Percentiles rank a stretch among this genome's conserved stretches.
Conservation (phyloP, 1,284 basidiomycete species). For the Rhodotorula sp. region DNA sequence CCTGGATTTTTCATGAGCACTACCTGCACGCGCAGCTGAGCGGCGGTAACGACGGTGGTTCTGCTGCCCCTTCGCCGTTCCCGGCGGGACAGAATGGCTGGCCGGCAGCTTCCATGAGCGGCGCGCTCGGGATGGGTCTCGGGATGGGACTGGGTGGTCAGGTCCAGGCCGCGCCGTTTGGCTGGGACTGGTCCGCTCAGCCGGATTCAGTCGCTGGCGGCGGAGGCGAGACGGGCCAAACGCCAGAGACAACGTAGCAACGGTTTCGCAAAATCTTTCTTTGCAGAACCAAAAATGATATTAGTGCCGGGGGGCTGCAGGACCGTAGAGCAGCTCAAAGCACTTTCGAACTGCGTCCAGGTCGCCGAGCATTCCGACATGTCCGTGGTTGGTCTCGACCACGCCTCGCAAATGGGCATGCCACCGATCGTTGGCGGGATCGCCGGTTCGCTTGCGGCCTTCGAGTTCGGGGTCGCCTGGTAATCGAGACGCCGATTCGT, state of each 20-base stretch:
- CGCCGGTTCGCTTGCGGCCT: neutral
- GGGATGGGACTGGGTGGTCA: neutral
- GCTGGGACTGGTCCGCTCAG: slow-evolving; percentile 1
- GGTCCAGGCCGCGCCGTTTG: neutral
- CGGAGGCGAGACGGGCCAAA: neutral
- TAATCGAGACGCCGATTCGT: slow-evolving; percentile 43
- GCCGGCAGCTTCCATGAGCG: neutral
- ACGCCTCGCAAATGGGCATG: slow-evolving; percentile 40
- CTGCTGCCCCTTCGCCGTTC: neutral
- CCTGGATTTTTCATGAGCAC: slow-evolving; percentile 28
- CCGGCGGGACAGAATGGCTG: neutral
- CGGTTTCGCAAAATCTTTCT: neutral
- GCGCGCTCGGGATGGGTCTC: neutral
- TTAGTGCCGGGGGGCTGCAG: neutral
- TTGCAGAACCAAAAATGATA: neutral
- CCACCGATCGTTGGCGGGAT: slow-evolving; percentile 21
- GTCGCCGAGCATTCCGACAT: slow-evolving; percentile 46
- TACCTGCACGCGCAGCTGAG: slow-evolving; percentile 18
- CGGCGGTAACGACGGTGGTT: slow-evolving; percentile 3
- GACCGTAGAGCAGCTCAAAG: slow-evolving; percentile 19
- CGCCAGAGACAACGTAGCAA: neutral
- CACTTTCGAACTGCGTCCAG: slow-evolving; percentile 34
- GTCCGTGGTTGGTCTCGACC: slow-evolving; percentile 44
- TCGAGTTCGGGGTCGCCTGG: slow-evolving; percentile 39
- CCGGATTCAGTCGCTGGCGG: neutral